These are phyloP conservation scores for Penicillium olsonii DNA, from an alignment of 2,329 filamentous ascomycete species.

Conservation along the genomic window DNA sequence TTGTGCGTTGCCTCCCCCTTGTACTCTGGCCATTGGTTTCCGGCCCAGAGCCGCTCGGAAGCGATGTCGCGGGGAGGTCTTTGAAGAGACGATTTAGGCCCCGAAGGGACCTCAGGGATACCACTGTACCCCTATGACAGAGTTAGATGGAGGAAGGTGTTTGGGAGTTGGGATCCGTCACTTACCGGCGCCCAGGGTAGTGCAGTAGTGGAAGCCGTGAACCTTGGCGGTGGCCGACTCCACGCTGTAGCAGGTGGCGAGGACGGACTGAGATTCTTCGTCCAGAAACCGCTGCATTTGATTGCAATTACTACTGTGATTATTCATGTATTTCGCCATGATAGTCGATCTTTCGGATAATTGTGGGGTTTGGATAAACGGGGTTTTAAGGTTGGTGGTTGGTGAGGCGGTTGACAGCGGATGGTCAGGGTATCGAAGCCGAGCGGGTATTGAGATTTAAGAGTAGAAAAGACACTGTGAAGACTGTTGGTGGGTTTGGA, in stretches of 20 bases:
- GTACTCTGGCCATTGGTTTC: constrained; percentile 41
- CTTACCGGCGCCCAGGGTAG: constrained; percentile 80
- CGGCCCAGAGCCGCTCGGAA: constrained; percentile 56
- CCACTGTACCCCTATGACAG: constrained; percentile 74
- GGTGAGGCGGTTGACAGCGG: background rate
- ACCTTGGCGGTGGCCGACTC: constrained; percentile 68
- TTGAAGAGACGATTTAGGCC: constrained; percentile 79
- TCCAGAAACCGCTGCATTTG: constrained; percentile 60
- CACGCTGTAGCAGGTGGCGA: constrained; percentile 90
- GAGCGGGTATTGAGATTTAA: background rate
- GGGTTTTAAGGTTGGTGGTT: background rate
- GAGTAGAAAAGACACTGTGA: constrained; percentile 10
- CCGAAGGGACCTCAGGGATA: constrained; percentile 93
- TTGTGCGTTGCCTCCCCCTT: constrained; percentile 90
- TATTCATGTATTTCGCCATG: constrained; percentile 62
- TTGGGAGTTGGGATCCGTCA: constrained; percentile 15
- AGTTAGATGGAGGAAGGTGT: constrained; percentile 3
- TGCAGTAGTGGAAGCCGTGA: constrained; percentile 91
- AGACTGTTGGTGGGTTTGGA: constrained; percentile 1
- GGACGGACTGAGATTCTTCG: constrained; percentile 63
- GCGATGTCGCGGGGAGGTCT: constrained; percentile 84
- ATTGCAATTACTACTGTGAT: constrained; percentile 66
- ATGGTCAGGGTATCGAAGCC: constrained; percentile 6
- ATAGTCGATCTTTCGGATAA: constrained; percentile 13
- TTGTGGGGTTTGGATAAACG: constrained; percentile 4